phyloP scores from a whole-genome alignment of 2,329 filamentous ascomycete species.

The Sclerotinia trifoliorum region DNA sequence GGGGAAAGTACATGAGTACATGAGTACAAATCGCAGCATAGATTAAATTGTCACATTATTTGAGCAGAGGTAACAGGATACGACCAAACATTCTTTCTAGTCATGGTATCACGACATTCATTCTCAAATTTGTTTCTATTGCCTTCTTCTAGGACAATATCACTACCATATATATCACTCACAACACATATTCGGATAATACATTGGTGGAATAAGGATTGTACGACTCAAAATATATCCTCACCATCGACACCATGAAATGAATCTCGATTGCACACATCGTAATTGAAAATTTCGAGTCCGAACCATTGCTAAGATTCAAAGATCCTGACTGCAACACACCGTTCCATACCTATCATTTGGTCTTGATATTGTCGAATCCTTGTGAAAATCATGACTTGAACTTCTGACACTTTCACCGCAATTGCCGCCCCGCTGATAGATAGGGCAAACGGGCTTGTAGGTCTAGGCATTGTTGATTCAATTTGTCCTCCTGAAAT shows the following conservation, averaged over 20 bases:
- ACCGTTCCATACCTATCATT: not conserved
- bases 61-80: not conserved
- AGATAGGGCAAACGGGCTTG: not conserved
- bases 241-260: not conserved
- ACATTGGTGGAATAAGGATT: not conserved
- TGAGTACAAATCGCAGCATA: not conserved
- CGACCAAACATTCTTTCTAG: not conserved
- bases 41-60: not conserved
- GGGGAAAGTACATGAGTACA: not conserved
- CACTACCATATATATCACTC: not conserved
- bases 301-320: not conserved
- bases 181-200: not conserved
- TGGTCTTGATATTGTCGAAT: not conserved
- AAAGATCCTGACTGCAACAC: not conserved
- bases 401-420: not conserved
- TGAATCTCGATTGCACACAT: not conserved
- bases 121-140: not conserved
- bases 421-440: conserved; percentile 12
- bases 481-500: conserved; percentile 9
- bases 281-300: not conserved
- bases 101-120: conserved; percentile 3
- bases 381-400: conserved; percentile 3
- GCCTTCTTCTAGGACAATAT: not conserved
- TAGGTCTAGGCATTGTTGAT: conserved; percentile 2
- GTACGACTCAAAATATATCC: not conserved